Evolutionary conservation across 345 rosid species (phyloP), one percentile per base, ranked within the genome.

Genomic region (Erodium maritimum): DNA sequence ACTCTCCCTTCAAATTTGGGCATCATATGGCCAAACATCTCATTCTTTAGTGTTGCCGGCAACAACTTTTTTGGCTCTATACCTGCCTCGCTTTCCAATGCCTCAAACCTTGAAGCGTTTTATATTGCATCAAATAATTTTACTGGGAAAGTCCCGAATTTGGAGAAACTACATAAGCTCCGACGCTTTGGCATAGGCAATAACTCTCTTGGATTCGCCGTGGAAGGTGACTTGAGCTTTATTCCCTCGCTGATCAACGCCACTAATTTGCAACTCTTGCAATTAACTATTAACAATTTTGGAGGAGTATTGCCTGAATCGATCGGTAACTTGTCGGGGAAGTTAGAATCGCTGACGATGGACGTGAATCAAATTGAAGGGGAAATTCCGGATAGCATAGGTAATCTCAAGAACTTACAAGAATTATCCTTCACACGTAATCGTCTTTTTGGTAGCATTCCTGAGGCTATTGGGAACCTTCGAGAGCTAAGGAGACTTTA

Each of bases 91-190:
- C 45, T 37, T 52, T 4, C 58, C 19, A 62, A 67, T 19, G 62
- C 71, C 24, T 56, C 71, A 2, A 33, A 20, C 5, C 23, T 52
- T 7, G 20, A 34, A 4, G 3, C 14, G 0, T 11, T 52, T 2
- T 22, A 29, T 57, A 6, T 23, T 2, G 17, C 13, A 19, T 13
- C 10, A 21, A 67, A 52, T 20, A 14, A 20, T 14, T 56, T 67
- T 50, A 7, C 17, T 0, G 61, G 61, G 24, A 7, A 29, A 20
- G 8, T 57, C 5, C 71, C 71, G 7, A 5, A 19, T 21, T 56
- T 67, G 50, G 71, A 61, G 25, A 42, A 34, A 21, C 62, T 61
- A 6, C n/a, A 29, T 13, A 56, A 61, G n/a, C 23, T 67, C 17
- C 17, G 20, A 34, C 11, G 62, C 18, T 12, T 51, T 5, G 54